Conservation (phyloP, 352 stramenopile genomes). For the Achlya hypogyna region DNA sequence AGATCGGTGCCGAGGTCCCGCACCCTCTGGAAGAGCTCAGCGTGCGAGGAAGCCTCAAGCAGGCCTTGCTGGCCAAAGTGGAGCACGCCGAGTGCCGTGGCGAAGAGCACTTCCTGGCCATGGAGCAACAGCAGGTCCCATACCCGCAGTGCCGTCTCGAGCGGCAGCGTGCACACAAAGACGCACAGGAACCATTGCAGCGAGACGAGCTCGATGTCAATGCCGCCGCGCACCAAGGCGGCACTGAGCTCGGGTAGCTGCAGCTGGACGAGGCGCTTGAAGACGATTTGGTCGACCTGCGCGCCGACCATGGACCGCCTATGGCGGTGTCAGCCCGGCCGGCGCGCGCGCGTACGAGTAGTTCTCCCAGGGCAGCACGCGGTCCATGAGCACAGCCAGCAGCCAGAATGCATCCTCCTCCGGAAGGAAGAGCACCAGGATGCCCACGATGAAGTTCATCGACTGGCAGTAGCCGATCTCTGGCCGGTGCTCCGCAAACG, state of each 20-base stretch:
- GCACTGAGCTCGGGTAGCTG: conserved; percentile 36
- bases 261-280: conserved; percentile 42
- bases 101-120: conserved; percentile 30
- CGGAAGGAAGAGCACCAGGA: conserved; percentile 54
- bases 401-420: conserved; percentile 78
- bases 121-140: conserved; percentile 76
- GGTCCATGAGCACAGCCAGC: conserved; percentile 58
- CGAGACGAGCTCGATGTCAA: conserved; percentile 66
- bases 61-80: conserved; percentile 33
- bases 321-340: background rate
- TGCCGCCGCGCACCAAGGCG: conserved; percentile 28
- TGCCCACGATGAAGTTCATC: conserved; percentile 72
- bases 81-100: conserved; percentile 28
- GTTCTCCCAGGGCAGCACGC: conserved; percentile 58
- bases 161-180: conserved; percentile 71
- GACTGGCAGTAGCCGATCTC: conserved; percentile 55
- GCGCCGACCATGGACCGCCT: conserved; percentile 54
- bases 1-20: conserved; percentile 38
- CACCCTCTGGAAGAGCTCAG: conserved; percentile 35
- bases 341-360: conserved; percentile 32
- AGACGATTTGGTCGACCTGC: conserved; percentile 66
- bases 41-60: conserved; percentile 32
- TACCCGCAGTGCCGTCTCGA: conserved; percentile 54
- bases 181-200: conserved; percentile 79
- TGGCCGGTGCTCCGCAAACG: conserved; percentile 48